Evolutionary conservation across 2,329 filamentous ascomycete genomes (phyloP).

Genomic region (Fusarium buxicola): DNA sequence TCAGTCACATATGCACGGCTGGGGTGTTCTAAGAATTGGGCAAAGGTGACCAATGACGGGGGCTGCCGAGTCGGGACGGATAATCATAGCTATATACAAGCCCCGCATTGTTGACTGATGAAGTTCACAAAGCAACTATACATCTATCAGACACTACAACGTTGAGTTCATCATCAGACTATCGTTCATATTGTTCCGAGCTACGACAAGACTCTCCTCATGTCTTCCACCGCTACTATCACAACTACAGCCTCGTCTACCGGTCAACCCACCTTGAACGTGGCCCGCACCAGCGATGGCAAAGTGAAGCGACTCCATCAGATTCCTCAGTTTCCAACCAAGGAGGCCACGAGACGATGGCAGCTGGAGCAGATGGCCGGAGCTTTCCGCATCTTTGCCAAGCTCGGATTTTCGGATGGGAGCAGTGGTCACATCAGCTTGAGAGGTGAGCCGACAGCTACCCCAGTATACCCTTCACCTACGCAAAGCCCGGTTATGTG

Average conservation of each 20-base stretch:
- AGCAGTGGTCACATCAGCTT: conserved; percentile 60
- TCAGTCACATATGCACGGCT: neutral
- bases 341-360: conserved; percentile 45
- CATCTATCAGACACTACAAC: too few relatives aligned
- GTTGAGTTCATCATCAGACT: too few relatives aligned
- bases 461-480: too few relatives aligned
- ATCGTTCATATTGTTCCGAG: neutral
- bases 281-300: conserved; percentile 19
- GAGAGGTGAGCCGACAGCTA: conserved; percentile 27
- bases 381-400: conserved; percentile 62
- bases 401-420: conserved; percentile 58
- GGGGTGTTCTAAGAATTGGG: neutral
- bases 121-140: too few relatives aligned
- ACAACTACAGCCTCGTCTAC: neutral
- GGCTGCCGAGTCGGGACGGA: conserved; percentile 14
- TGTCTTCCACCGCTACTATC: conserved; percentile 31
- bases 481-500: neutral
- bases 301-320: conserved; percentile 32
- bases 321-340: conserved; percentile 35
- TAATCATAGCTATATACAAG: neutral
- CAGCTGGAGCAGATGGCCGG: conserved; percentile 55
- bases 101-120: too few relatives aligned
- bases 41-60: conserved; percentile 18
- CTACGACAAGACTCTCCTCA: neutral
- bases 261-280: conserved; percentile 25